Base-by-base conservation (phyloP, 768 basidiomycete genomes). In the Mycena latifolia region DNA sequence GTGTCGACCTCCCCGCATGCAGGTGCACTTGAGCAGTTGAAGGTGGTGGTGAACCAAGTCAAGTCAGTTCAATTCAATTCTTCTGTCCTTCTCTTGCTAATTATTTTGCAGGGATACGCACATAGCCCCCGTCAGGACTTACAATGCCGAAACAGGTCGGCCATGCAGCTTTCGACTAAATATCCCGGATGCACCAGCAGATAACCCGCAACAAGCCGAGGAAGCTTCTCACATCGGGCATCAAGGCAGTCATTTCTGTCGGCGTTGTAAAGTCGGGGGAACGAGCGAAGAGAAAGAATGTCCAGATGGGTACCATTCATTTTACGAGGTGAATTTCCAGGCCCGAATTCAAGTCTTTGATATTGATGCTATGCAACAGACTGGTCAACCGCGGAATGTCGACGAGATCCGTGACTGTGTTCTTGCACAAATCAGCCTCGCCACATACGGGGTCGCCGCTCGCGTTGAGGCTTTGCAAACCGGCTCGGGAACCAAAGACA, bases 1-100 rank as follows among this genome's bases (percentile, higher is more conserved):
- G 59, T 80, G 8, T 61, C 74, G 0, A 68, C 70, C 0, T 83
- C 78, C 9, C 79, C 81, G 0, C 74, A 81, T 67, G 77, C 77
- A 0, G 58, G 75, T 0, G 76, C 76, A 0, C 67, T 77, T 73
- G 80, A 57, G 20, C 56, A 57, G 41, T 43, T 64, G 5, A 28
- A n/a, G 9, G 55, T 28, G 1, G 2, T 64, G 12, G 6, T 5
- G 6, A 31, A 61, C 8, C 45, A 39, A 27, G 33, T 55, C 54
- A 63, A 58, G 46, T 45, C 7, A 15, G 37, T 37, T 3, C 37
- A 3, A 37, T 37, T 3, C n/a, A 12, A 5, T 7, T 22, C 5
- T 45, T 20, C n/a, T 22, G 43, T 45, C 4, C 7, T 9, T 4
- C 43, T 12, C n/a, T n/a, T n/a, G n/a, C n/a, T n/a, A n/a, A 20